A percentile compares a stretch with the other conserved stretches of the same genome.
Conservation (phyloP, 176 grass and related monocot species). For the Elymus sibiricus region DNA sequence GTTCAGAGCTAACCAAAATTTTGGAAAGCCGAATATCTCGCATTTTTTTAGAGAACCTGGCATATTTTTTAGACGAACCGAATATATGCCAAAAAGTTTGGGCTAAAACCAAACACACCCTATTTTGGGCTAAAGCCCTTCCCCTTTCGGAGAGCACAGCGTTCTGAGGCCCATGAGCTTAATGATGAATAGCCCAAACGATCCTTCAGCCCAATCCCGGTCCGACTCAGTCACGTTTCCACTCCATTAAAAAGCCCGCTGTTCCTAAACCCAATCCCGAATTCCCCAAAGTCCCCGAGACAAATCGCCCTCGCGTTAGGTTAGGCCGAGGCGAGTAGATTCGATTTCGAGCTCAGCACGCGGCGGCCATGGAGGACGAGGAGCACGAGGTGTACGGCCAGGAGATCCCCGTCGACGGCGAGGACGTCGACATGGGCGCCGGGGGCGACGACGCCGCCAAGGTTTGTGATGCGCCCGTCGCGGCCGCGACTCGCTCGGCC, state of each 20-base stretch:
- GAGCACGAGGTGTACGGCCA: conserved; percentile 78
- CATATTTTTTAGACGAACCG: too few relatives aligned
- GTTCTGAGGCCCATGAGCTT: neutral
- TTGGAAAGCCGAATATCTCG: too few relatives aligned
- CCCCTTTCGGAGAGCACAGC: neutral
- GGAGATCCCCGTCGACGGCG: conserved; percentile 62
- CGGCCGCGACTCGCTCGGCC: neutral
- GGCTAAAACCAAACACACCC: too few relatives aligned
- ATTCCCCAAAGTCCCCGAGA: neutral
- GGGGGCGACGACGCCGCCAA: conserved; percentile 42
- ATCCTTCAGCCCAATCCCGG: neutral
- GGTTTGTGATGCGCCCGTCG: neutral
- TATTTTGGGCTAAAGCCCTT: too few relatives aligned
- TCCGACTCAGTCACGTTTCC: neutral
- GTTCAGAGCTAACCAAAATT: too few relatives aligned
- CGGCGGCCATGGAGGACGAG: conserved; percentile 55
- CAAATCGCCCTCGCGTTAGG: neutral
- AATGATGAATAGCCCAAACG: neutral
- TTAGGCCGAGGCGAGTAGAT: neutral
- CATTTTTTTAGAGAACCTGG: too few relatives aligned
- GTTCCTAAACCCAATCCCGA: neutral
- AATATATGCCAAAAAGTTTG: too few relatives aligned
- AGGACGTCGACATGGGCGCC: conserved; percentile 54
- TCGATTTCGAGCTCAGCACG: neutral
- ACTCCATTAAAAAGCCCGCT: neutral